Evolutionary conservation across 352 stramenopile genomes (phyloP), one percentile per base, ranked within the genome.

Genomic region (Labyrinthula sp.): DNA sequence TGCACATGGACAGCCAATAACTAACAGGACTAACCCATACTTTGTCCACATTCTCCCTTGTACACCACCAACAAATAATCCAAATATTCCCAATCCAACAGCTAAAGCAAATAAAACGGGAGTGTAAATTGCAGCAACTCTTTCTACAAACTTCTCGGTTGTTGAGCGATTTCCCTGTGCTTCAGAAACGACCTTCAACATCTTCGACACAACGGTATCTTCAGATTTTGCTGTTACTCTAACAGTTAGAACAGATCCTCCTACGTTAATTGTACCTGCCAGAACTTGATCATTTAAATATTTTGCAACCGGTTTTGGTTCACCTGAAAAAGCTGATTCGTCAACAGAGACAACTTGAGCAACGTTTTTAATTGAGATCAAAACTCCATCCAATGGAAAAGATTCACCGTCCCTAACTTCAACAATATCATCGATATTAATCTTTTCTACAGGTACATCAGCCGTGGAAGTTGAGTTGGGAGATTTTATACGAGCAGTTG

Each of bases 271-370:
- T 7, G 59, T 69, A 41, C 71, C 71, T 21, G 62, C 64, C 21
- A 39, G 66, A 5, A 79, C 67, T 15, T 47, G 21, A 48, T 71
- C 62, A 10, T 61, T 59, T 3, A 47, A 20, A 9, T 23, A 22
- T 48, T 78, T 79, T 4, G 54, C 36, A 0, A 91, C 75, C 0
- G 79, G 78, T 9, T 70, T 54, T 5, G 80, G 79, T 65, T 95
- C 82, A 24, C 82, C 83, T 14, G 82, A 94, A 3, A 95, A 62
- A 57, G 77, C 89, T 1, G 74, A 89, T 69, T 95, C 81, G 57
- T 93, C 81, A 5, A 93, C 69, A 56, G 89, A 72, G 8, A 89
- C 60, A 3, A 93, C 61, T 18, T 80, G 61, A n/a, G n/a, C n/a
- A n/a, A n/a, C n/a, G n/a, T n/a, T n/a, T n/a, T n/a, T n/a, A n/a